phyloP scores from a whole-genome alignment of 2,329 filamentous ascomycete species.

The Hypomyces perniciosus region DNA sequence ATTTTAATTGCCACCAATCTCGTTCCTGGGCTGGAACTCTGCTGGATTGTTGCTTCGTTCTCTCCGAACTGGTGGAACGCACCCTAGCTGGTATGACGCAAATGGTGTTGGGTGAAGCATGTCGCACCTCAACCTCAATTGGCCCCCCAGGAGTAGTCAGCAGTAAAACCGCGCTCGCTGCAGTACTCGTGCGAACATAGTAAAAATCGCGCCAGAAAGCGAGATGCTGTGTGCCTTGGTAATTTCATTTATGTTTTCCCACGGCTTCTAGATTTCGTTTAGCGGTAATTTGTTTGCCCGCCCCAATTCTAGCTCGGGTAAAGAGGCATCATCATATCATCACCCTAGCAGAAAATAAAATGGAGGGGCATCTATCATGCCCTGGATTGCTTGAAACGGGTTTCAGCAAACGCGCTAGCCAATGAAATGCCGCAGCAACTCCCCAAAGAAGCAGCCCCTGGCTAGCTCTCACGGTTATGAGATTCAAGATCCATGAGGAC shows the following conservation, averaged over 20 bases:
- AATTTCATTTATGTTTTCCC: background rate
- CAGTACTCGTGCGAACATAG: too few species aligned
- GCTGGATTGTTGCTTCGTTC: background rate
- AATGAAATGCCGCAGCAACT: conserved; percentile 1
- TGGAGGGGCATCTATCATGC: conserved; percentile 4
- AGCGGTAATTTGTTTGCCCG: background rate
- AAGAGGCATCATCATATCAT: too few species aligned
- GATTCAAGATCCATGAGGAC: too few species aligned
- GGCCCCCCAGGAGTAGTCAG: conserved; percentile 2
- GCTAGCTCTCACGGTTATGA: too few species aligned
- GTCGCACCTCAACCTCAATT: conserved; percentile 9
- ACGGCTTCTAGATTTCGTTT: background rate
- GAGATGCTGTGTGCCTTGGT: conserved; percentile 3
- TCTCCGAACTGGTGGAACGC: background rate
- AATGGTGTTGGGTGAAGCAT: conserved; percentile 1
- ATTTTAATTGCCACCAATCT: conserved; percentile 1
- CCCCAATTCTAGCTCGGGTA: too few species aligned
- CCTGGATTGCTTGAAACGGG: conserved; percentile 12
- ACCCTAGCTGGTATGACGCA: conserved; percentile 9
- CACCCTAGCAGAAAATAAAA: background rate
- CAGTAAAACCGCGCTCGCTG: background rate
- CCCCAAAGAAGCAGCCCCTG: conserved; percentile 10
- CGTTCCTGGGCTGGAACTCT: background rate
- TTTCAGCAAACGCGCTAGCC: conserved; percentile 1
- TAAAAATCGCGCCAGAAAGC: background rate